Conservation (phyloP, 2,329 filamentous ascomycete species). For the Diaporthe nobilis region DNA sequence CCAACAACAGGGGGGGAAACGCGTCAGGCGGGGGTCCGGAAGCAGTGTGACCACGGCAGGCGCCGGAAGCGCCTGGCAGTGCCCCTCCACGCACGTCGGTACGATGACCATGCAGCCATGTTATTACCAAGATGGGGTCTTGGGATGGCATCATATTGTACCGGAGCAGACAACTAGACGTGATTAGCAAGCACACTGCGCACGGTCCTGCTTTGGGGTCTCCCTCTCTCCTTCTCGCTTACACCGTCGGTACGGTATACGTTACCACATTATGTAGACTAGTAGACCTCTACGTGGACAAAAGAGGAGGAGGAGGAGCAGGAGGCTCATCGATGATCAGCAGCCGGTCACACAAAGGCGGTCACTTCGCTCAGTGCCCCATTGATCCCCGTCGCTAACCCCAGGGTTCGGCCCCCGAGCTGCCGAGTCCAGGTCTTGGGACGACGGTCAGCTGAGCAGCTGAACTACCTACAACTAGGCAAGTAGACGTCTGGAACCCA, state of each 20-base stretch:
- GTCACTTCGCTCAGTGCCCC: not conserved
- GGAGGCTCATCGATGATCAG: slow-evolving; percentile 7
- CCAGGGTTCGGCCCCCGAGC: slow-evolving; percentile 28
- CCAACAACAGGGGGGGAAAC: slow-evolving; percentile 1
- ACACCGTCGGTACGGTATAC: slow-evolving; percentile 24
- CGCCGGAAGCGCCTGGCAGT: slow-evolving; percentile 24
- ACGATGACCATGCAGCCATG: not conserved
- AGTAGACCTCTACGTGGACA: not conserved
- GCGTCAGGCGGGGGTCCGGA: slow-evolving; percentile 31
- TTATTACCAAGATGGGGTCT: not conserved
- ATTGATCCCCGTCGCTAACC: not conserved
- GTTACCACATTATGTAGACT: not conserved
- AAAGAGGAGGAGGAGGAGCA: not conserved
- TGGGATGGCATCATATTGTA: slow-evolving; percentile 19
- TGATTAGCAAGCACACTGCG: not conserved
- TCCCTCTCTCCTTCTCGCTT: not conserved
- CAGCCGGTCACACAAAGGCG: not conserved
- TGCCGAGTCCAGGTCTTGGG: slow-evolving; percentile 25
- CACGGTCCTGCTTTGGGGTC: not conserved
- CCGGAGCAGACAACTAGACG: not conserved
- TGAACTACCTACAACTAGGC: slow-evolving; percentile 1
- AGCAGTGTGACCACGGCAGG: slow-evolving; percentile 33
- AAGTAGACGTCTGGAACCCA: slow-evolving; percentile 15
- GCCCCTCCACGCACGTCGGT: not conserved
- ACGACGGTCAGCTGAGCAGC: slow-evolving; percentile 23